Base-by-base conservation (phyloP, 768 basidiomycete species). In the Leccinum subgranulosum region DNA sequence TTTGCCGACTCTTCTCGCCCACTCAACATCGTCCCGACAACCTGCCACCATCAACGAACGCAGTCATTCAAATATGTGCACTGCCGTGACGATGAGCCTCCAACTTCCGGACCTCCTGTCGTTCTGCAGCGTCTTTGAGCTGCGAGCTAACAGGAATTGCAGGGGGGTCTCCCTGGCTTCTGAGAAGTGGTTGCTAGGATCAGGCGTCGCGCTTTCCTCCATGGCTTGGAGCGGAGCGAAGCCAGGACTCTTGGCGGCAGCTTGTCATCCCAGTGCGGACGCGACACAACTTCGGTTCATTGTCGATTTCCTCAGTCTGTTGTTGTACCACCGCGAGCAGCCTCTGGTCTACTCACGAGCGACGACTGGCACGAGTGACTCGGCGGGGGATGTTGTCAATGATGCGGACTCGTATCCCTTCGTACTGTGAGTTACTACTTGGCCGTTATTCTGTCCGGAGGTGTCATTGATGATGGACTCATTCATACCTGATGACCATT, bases 231-330 rank as follows among this genome's bases (percentile, higher is more conserved):
- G 55, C 10, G 62, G 49, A 28, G 66, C 72, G 49, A 80, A 78
- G 58, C 65, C 75, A 5, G 84, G 84, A 1, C 71, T 88, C 23
- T 75, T 86, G 28, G 83, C 82, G 1, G 75, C 83, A 2, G 75
- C 85, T 2, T 85, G 84, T 63, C 81, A 82, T 61, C 86, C 87
- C 8, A 77, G 72, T 2, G 82, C 80, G 60, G 86, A 86, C 63
- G 70, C 73, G 8, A 71, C 83, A 0, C 86, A 87, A 66, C 70
- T 88, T 23, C 72, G 75, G 31, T 72, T 84, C 34, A 69, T 81
- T 51, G 74, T 78, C 31, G 82, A 86, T 58, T 77, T 85, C 48
- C 63, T 81, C 55, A 75, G 77, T 41, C 59, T 81, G 51, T 54
- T 83, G 47, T 60, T 79, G 21, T 65, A 76, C 56, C 72, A 74